Evolutionary conservation across 2,329 filamentous ascomycete species (phyloP).

Genomic region (Knufia petricola): DNA sequence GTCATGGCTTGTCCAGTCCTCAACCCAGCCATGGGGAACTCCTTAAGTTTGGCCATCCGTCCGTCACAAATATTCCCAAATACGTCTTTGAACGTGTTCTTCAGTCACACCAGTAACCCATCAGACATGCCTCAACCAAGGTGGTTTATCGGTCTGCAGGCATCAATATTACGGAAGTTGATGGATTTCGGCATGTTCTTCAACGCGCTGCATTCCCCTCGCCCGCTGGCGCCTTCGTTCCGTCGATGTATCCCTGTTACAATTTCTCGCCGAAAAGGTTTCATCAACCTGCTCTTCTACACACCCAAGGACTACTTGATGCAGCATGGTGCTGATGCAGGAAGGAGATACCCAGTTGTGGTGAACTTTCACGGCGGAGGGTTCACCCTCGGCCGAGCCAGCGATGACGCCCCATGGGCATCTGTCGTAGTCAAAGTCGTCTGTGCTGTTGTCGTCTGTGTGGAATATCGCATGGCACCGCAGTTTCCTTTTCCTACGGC

Average conservation of each 20-base stretch:
- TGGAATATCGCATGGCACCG: conserved; percentile 25
- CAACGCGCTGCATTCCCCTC: conserved; percentile 7
- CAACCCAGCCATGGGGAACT: conserved; percentile 3
- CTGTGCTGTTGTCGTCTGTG: conserved; percentile 18
- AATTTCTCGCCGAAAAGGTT: conserved; percentile 4
- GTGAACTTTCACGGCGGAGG: conserved; percentile 7
- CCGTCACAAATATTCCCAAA: not conserved
- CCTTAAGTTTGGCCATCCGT: conserved; percentile 3
- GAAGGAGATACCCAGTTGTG: conserved; percentile 8
- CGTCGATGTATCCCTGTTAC: conserved; percentile 5
- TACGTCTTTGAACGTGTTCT: conserved; percentile 6
- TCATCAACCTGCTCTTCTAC: conserved; percentile 7
- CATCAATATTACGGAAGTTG: conserved; percentile 5
- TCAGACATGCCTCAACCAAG: conserved; percentile 7
- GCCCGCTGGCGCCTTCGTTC: conserved; percentile 4
- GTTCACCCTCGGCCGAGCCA: conserved; percentile 4
- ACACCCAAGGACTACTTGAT: conserved; percentile 8
- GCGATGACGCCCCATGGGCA: conserved; percentile 5
- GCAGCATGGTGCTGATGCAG: conserved; percentile 3
- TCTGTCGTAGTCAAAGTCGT: not conserved
- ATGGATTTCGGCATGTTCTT: conserved; percentile 6
- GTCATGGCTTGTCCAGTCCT: conserved; percentile 3
- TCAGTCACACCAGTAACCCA: not conserved
- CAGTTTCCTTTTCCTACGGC: conserved; percentile 22
- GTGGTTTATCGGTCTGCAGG: conserved; percentile 6